These are phyloP conservation scores for Teunomyces aglyptinius DNA, from an alignment of 805 yeast species.

Conservation along the genomic window DNA sequence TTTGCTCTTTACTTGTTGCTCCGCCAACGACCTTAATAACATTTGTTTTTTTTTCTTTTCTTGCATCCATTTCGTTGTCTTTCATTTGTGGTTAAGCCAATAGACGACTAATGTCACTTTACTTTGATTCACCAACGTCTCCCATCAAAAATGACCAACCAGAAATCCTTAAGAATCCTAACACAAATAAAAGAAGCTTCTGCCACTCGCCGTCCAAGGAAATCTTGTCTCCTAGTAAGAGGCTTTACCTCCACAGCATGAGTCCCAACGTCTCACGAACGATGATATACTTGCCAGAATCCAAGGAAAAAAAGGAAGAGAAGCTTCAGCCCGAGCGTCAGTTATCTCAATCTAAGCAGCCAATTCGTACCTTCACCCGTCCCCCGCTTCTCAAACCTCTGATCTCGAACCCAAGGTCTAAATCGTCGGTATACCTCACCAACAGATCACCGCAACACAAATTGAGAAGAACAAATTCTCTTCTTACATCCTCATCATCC, in stretches of 20 bases:
- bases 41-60: background rate
- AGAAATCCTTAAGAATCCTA: constrained; percentile 7
- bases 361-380: background rate
- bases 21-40: background rate
- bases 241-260: constrained; percentile 32
- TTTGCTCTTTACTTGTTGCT: background rate
- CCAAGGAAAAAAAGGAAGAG: constrained; percentile 1
- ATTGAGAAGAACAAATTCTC: constrained; percentile 34
- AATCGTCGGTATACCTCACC: constrained; percentile 20
- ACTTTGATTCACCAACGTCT: constrained; percentile 8
- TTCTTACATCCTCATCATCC: constrained; percentile 28
- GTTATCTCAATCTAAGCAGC: background rate
- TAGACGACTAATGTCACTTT: constrained; percentile 5
- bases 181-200: constrained; percentile 8
- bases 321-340: background rate
- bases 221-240: constrained; percentile 20
- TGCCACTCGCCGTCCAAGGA: constrained; percentile 8
- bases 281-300: constrained; percentile 19
- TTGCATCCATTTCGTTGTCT: background rate
- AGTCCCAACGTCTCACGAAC: constrained; percentile 34
- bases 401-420: constrained; percentile 23
- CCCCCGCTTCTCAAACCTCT: constrained; percentile 15
- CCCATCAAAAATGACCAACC: constrained; percentile 3
- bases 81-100: background rate
- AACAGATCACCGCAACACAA: constrained; percentile 24